Conservation (phyloP, 2,329 filamentous ascomycete genomes). For the Leptosphaerulina australis region DNA sequence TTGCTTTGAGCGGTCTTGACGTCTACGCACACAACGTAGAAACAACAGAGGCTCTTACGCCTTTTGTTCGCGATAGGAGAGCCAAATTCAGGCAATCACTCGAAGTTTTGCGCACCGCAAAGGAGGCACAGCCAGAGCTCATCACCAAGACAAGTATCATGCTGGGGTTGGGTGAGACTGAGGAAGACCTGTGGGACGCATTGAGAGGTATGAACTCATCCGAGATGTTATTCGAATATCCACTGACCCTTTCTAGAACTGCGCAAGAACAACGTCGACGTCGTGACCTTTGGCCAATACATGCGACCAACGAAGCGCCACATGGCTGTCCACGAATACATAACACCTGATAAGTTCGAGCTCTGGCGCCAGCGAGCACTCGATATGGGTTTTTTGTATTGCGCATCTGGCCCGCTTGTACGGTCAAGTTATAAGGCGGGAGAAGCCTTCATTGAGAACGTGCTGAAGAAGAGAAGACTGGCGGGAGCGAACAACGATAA, state of each 20-base stretch:
- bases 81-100: conserved; percentile 89
- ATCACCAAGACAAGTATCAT: conserved; percentile 99
- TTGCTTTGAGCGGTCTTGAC: conserved; percentile 87
- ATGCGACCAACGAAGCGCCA: conserved; percentile 99
- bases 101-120: conserved; percentile 78
- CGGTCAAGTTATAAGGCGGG: conserved; percentile 97
- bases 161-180: conserved; percentile 91
- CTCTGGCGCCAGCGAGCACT: conserved; percentile 87
- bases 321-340: conserved; percentile 94
- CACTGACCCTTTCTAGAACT: conserved; percentile 62
- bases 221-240: not conserved
- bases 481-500: conserved; percentile 18
- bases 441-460: conserved; percentile 98
- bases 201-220: conserved; percentile 62
- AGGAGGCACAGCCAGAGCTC: conserved; percentile 74
- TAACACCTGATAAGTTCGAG: conserved; percentile 90
- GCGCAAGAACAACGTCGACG: conserved; percentile 80
- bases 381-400: conserved; percentile 96
- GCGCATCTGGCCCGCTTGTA: conserved; percentile 89
- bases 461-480: conserved; percentile 72
- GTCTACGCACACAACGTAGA: conserved; percentile 98
- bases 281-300: conserved; percentile 99
- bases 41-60: conserved; percentile 89
- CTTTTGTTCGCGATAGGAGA: conserved; percentile 84
- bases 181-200: conserved; percentile 81